Base-by-base conservation (phyloP, 441 rosid species). In the Mallotus japonicus region DNA sequence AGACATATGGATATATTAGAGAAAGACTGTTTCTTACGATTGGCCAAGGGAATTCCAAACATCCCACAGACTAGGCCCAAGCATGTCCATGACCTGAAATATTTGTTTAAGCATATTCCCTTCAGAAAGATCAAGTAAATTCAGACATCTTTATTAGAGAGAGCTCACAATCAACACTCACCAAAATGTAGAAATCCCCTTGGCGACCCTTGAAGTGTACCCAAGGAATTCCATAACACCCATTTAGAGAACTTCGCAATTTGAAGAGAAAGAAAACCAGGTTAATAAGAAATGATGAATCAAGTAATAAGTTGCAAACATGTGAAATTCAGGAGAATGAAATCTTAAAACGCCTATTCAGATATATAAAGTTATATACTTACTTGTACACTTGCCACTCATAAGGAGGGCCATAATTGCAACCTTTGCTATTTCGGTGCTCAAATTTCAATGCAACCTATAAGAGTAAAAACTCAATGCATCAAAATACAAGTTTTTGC, bases 331-430 rank as follows among this genome's bases (percentile, higher is more conserved):
- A 60, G 40, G 0, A 44, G 1, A 34, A 37, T 11, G 24, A 16
- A 28, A 47, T 47, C 32, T 65, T n/a, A 46, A 32, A 67, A 22
- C 44, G 28, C 20, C 32, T 72, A 42, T 51, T 53, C 62, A 66
- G 61, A 63, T 44, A 8, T 72, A 32, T 69, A 51, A 75, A 72
- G 51, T 66, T 8, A 72, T 61, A 64, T 75, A 71, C 92, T 67
- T 82, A 92, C 99, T 82, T 92, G 87, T 94, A 94, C 72, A 92
- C 99, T 84, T 94, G 99, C 99, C 99, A 94, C 89, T 94, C 99
- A 54, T 86, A 94, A 62, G 96, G 99, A 71, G 97, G 99, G 70
- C 99, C 96, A 84, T 88, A 92, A 73, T 87, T 94, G 85, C 99
- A 94, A 67, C 99, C 96, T 87, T 94, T 94, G 80, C 97, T 94